These are phyloP conservation scores for Tetracentron sinense DNA, from an alignment of 164 flowering plant species.

Conservation along the genomic window DNA sequence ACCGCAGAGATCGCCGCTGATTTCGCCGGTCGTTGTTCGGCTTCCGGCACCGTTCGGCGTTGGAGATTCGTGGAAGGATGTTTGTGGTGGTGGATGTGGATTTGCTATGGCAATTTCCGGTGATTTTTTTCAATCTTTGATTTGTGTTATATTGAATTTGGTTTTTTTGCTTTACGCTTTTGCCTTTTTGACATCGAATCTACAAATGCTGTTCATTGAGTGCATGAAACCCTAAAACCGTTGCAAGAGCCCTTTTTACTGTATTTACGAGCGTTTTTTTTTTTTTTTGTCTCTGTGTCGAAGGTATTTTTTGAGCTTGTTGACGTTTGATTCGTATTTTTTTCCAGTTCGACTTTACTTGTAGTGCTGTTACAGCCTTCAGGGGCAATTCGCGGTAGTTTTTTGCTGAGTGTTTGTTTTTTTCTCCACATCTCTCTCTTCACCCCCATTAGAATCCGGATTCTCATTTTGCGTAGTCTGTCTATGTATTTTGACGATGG, in stretches of 20 bases:
- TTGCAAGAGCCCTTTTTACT: background rate
- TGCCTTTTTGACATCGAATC: background rate
- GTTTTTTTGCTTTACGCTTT: background rate
- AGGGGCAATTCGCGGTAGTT: too few species aligned
- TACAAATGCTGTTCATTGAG: constrained; percentile 3
- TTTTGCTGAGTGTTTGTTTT: too few species aligned
- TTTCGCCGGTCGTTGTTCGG: constrained; percentile 59
- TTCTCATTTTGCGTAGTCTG: too few species aligned
- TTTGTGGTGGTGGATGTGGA: constrained; percentile 96
- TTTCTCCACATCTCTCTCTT: too few species aligned
- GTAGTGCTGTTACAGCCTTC: too few species aligned
- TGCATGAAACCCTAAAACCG: background rate
- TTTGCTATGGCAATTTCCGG: constrained; percentile 93
- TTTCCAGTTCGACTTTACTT: too few species aligned
- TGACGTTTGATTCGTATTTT: too few species aligned
- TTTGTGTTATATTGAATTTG: background rate
- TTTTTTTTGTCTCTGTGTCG: background rate
- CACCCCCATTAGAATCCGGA: too few species aligned
- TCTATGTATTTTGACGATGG: too few species aligned
- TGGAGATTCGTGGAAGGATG: constrained; percentile 66
- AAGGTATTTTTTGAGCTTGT: background rate
- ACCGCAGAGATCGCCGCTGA: constrained; percentile 73
- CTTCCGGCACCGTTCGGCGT: constrained; percentile 31
- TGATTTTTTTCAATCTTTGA: constrained; percentile 17
- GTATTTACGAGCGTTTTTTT: background rate